These are phyloP conservation scores for Didymella glomerata DNA, from an alignment of 2,329 filamentous ascomycete genomes.

Conservation along the genomic window DNA sequence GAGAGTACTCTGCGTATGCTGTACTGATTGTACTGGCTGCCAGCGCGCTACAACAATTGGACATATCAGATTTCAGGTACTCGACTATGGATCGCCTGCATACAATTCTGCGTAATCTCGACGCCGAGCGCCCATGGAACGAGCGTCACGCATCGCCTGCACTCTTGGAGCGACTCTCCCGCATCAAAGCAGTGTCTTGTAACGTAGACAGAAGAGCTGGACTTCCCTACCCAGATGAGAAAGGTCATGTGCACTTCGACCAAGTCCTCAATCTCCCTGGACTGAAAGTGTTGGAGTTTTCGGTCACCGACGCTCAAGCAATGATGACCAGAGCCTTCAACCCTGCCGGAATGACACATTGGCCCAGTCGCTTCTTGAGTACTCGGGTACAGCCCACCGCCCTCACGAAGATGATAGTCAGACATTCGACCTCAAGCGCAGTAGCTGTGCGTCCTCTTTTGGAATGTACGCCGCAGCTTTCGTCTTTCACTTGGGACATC, in stretches of 20 bases:
- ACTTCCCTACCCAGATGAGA: constrained; percentile 18
- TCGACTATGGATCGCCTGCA: constrained; percentile 34
- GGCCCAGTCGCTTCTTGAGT: constrained; percentile 9
- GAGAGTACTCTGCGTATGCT: constrained; percentile 41
- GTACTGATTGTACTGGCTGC: constrained; percentile 34
- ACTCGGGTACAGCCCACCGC: constrained; percentile 16
- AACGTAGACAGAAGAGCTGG: constrained; percentile 32
- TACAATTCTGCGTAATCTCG: constrained; percentile 27
- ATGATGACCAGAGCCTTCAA: background rate
- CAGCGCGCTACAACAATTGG: constrained; percentile 27
- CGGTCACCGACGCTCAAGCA: constrained; percentile 16
- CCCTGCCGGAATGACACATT: background rate
- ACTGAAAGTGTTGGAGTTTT: constrained; percentile 29
- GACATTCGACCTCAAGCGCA: constrained; percentile 25
- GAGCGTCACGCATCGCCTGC: constrained; percentile 19
- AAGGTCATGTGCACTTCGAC: constrained; percentile 17
- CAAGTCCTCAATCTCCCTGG: constrained; percentile 28
- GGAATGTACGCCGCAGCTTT: constrained; percentile 28
- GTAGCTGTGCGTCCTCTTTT: constrained; percentile 22
- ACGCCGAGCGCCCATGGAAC: constrained; percentile 13
- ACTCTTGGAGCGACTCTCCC: constrained; percentile 24
- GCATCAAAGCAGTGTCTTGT: constrained; percentile 31
- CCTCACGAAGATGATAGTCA: constrained; percentile 34
- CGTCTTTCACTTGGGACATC: constrained; percentile 37
- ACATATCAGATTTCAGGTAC: constrained; percentile 30